A percentile compares a stretch with the other conserved stretches of the same genome.
Evolutionary conservation across 2,329 filamentous ascomycete species (phyloP).

Genomic region (Capronia americana): DNA sequence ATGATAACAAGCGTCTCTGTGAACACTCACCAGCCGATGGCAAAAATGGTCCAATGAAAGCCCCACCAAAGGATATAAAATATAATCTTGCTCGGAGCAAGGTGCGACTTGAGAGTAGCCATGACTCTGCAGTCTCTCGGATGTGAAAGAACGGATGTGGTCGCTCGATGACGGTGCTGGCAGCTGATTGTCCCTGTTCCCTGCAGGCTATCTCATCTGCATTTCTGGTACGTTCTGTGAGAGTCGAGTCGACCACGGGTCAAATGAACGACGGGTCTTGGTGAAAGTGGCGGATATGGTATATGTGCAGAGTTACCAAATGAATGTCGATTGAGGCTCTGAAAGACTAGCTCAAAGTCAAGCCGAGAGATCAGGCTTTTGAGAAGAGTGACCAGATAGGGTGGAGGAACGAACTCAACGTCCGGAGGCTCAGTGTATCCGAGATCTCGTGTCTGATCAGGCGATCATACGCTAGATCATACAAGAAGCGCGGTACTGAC

Average conservation of each 20-base stretch:
- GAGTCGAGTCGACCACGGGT: constrained; percentile 5
- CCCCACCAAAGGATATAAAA: constrained; percentile 85
- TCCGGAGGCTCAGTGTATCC: constrained; percentile 27
- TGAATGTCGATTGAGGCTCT: constrained; percentile 23
- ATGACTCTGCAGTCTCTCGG: constrained; percentile 18
- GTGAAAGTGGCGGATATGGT: constrained; percentile 1
- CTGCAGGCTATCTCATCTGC: constrained; percentile 20
- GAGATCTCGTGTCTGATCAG: constrained; percentile 24
- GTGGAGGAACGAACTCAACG: constrained; percentile 8
- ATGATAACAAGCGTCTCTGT: constrained; percentile 34
- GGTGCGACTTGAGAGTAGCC: constrained; percentile 38
- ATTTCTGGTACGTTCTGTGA: constrained; percentile 14
- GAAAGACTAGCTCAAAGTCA: constrained; percentile 15
- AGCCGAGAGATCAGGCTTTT: constrained; percentile 31
- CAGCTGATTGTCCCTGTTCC: constrained; percentile 3
- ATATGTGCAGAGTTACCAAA: constrained; percentile 16
- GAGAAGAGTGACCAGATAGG: constrained; percentile 24
- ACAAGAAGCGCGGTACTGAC: constrained; percentile 31
- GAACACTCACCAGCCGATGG: constrained; percentile 76
- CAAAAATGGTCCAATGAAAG: constrained; percentile 79
- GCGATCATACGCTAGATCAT: constrained; percentile 29
- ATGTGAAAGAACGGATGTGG: constrained; percentile 8
- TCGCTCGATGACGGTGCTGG: constrained; percentile 2
- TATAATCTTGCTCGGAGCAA: constrained; percentile 64
- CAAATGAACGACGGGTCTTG: constrained; percentile 11